These are phyloP conservation scores for Sporothrix schenckii DNA, from an alignment of 2,329 filamentous ascomycete species.

Conservation along the genomic window DNA sequence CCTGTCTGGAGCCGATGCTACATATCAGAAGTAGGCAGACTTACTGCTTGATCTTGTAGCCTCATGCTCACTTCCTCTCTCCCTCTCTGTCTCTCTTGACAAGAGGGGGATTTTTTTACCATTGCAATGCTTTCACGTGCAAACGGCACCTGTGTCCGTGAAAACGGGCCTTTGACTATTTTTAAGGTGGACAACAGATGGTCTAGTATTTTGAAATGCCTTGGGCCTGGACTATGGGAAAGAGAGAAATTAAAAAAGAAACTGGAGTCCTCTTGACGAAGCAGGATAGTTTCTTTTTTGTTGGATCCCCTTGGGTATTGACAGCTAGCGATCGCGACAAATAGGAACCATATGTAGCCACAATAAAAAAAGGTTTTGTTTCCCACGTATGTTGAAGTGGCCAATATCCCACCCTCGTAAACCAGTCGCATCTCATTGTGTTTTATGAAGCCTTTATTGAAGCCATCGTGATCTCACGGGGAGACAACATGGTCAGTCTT, in stretches of 20 bases:
- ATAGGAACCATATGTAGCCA: background rate
- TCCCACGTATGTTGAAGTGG: background rate
- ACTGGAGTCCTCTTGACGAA: background rate
- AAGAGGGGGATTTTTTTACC: background rate
- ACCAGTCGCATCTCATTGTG: background rate
- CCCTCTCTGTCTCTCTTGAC: background rate
- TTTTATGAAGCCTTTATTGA: background rate
- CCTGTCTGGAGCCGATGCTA: background rate
- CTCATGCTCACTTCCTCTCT: background rate
- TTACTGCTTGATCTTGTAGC: background rate
- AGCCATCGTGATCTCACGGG: background rate
- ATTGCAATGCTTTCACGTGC: background rate
- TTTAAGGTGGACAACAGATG: background rate
- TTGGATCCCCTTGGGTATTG: background rate
- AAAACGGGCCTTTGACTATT: background rate
- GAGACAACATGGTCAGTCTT: background rate
- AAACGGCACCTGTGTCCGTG: background rate
- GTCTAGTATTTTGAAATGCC: slow-evolving; percentile 17
- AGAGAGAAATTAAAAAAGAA: background rate
- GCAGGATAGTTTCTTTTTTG: background rate
- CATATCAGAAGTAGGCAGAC: background rate
- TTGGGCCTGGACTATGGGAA: background rate
- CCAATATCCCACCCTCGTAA: background rate
- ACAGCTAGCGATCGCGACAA: background rate
- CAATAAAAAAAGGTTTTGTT: background rate